Evolutionary conservation across 2,329 filamentous ascomycete species (phyloP).

Genomic region (Hypoxylon sp.): DNA sequence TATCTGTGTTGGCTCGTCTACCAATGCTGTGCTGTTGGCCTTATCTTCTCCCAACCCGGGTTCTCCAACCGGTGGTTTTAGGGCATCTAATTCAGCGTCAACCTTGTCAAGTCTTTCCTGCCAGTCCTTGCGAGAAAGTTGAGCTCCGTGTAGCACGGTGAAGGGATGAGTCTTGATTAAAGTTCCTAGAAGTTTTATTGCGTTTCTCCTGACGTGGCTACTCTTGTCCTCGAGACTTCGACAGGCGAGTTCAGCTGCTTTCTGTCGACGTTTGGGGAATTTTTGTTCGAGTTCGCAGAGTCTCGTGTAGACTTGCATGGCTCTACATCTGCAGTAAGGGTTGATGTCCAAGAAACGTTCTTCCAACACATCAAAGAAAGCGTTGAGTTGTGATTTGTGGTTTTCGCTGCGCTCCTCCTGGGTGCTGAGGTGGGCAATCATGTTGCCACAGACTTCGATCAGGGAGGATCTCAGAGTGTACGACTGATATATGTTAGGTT

Average conservation of each 20-base stretch:
- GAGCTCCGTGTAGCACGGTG: slow-evolving; percentile 89
- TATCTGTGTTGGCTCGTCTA: slow-evolving; percentile 90
- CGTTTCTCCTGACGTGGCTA: slow-evolving; percentile 95
- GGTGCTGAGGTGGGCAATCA: slow-evolving; percentile 90
- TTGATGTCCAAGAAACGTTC: slow-evolving; percentile 97
- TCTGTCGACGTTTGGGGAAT: slow-evolving; percentile 91
- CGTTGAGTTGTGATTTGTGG: slow-evolving; percentile 93
- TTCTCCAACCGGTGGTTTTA: slow-evolving; percentile 83
- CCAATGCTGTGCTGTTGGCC: slow-evolving; percentile 76
- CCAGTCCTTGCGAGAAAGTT: slow-evolving; percentile 90
- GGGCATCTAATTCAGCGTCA: slow-evolving; percentile 82
- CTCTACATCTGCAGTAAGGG: slow-evolving; percentile 92
- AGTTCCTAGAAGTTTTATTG: slow-evolving; percentile 90
- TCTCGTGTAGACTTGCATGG: slow-evolving; percentile 93
- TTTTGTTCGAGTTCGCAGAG: slow-evolving; percentile 96
- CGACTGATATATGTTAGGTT: slow-evolving; percentile 67
- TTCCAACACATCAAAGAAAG: slow-evolving; percentile 96
- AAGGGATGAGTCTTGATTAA: slow-evolving; percentile 96
- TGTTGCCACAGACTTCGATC: slow-evolving; percentile 96
- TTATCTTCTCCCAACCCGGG: slow-evolving; percentile 80
- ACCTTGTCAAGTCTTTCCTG: slow-evolving; percentile 84
- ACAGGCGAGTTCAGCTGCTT: slow-evolving; percentile 87
- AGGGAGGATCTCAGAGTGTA: slow-evolving; percentile 94
- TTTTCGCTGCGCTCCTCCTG: slow-evolving; percentile 93
- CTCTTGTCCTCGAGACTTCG: slow-evolving; percentile 97